Conservation (phyloP, 2,329 filamentous ascomycete species). For the Hypoxylon sp. region DNA sequence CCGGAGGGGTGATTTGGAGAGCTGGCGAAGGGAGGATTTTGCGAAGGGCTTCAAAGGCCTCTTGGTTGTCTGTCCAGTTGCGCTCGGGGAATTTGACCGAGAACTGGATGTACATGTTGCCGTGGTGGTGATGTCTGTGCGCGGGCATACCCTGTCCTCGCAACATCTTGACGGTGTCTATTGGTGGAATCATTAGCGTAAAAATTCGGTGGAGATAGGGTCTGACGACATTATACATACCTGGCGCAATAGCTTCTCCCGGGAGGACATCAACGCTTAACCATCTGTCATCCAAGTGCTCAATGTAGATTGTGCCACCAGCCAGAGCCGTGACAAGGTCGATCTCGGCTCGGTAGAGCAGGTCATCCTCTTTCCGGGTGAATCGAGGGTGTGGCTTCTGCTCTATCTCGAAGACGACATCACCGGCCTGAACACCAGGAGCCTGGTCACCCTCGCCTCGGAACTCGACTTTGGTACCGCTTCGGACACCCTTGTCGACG, state of each 20-base stretch:
- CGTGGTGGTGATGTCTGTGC: slow-evolving; percentile 90
- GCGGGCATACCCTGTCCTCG: slow-evolving; percentile 98
- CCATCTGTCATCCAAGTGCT: slow-evolving; percentile 98
- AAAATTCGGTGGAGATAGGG: slow-evolving; percentile 4
- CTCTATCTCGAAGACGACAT: slow-evolving; percentile 98
- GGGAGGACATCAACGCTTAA: slow-evolving; percentile 90
- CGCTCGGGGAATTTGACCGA: slow-evolving; percentile 95
- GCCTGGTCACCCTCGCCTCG: slow-evolving; percentile 95
- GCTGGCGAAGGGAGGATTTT: slow-evolving; percentile 79
- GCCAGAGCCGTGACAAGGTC: slow-evolving; percentile 94
- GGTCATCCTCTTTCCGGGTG: slow-evolving; percentile 93
- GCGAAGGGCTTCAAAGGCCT: slow-evolving; percentile 81
- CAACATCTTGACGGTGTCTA: slow-evolving; percentile 91
- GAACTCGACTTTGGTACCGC: slow-evolving; percentile 96
- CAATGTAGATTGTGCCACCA: slow-evolving; percentile 88
- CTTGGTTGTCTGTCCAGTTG: slow-evolving; percentile 70
- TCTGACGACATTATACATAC: slow-evolving; percentile 61
- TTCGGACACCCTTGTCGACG: slow-evolving; percentile 92
- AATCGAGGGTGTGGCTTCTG: slow-evolving; percentile 98
- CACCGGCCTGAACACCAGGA: slow-evolving; percentile 90
- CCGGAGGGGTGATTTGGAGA: slow-evolving; percentile 72
- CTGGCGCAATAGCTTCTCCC: slow-evolving; percentile 92
- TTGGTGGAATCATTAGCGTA: slow-evolving; percentile 3
- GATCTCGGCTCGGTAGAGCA: slow-evolving; percentile 94
- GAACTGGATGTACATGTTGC: slow-evolving; percentile 98